Conservation (phyloP, 441 rosid genomes). For the Brassica hybrid region DNA sequence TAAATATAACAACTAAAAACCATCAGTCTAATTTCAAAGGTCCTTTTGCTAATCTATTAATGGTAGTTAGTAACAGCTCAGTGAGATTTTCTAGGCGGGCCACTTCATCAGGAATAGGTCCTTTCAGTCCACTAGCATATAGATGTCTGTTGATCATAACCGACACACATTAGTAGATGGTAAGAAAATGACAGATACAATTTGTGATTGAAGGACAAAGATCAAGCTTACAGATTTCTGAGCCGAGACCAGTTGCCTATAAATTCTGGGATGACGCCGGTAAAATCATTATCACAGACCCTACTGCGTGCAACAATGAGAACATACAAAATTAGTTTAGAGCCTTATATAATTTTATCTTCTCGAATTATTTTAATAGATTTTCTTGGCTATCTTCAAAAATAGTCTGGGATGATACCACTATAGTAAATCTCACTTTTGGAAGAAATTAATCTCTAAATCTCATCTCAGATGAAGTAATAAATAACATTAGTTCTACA, state of each 20-base stretch:
- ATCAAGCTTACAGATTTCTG: not conserved
- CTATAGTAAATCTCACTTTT: not conserved
- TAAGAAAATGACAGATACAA: not conserved
- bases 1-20: conserved; percentile 3
- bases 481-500: not conserved
- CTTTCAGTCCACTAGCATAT: conserved; percentile 37
- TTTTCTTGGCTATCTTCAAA: not conserved
- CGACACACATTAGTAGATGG: not conserved
- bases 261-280: conserved; percentile 1
- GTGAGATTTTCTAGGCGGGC: conserved; percentile 15
- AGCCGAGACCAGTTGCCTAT: conserved; percentile 14
- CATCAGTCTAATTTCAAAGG: not conserved
- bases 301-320: not conserved
- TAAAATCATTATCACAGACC: conserved; percentile 4
- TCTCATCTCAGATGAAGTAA: not conserved
- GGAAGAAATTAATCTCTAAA: not conserved
- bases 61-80: conserved; percentile 10
- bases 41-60: not conserved
- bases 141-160: conserved; percentile 23
- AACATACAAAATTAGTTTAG: not conserved
- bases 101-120: conserved; percentile 37
- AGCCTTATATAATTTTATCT: not conserved
- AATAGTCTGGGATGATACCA: not conserved
- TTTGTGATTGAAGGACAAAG: not conserved
- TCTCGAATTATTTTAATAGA: not conserved